Conservation (phyloP, 352 stramenopile genomes). For the Phytophthora foliorum region DNA sequence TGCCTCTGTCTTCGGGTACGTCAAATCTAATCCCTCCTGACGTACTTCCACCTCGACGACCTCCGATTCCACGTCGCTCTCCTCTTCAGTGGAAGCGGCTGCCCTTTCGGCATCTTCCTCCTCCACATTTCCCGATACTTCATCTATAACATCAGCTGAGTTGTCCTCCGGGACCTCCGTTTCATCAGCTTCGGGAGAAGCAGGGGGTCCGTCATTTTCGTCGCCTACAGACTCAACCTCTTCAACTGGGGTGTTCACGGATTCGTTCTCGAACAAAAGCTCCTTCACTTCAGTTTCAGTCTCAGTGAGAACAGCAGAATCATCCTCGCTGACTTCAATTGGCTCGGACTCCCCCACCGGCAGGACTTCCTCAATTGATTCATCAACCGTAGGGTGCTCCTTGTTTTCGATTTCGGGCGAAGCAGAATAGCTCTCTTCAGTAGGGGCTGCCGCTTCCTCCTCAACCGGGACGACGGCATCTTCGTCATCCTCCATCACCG, state of each 20-base stretch:
- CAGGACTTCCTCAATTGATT: conserved; percentile 1
- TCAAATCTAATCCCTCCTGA: conserved; percentile 31
- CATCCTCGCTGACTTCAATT: not conserved
- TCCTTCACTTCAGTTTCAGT: conserved; percentile 1
- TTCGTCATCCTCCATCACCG: not conserved
- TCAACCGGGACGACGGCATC: not conserved
- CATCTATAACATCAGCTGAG: not conserved
- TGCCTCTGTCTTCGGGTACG: conserved; percentile 13
- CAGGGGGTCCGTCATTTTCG: conserved; percentile 2
- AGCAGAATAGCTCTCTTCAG: conserved; percentile 5
- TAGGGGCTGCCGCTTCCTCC: conserved; percentile 2
- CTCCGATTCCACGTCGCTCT: not conserved
- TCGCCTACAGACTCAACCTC: conserved; percentile 7
- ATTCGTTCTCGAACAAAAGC: not conserved
- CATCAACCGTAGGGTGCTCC: not conserved
- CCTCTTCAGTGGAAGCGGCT: not conserved
- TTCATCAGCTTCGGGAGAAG: conserved; percentile 11
- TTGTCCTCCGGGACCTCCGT: not conserved
- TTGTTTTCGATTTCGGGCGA: not conserved
- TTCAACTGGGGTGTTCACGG: not conserved
- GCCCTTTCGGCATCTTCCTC: conserved; percentile 7
- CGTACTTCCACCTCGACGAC: conserved; percentile 27
- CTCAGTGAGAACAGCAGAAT: not conserved
- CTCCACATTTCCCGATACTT: conserved; percentile 5
- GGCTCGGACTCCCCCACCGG: conserved; percentile 2